phyloP scores from a whole-genome alignment of 805 yeast genomes.

The Saccharomycopsis sp. region DNA sequence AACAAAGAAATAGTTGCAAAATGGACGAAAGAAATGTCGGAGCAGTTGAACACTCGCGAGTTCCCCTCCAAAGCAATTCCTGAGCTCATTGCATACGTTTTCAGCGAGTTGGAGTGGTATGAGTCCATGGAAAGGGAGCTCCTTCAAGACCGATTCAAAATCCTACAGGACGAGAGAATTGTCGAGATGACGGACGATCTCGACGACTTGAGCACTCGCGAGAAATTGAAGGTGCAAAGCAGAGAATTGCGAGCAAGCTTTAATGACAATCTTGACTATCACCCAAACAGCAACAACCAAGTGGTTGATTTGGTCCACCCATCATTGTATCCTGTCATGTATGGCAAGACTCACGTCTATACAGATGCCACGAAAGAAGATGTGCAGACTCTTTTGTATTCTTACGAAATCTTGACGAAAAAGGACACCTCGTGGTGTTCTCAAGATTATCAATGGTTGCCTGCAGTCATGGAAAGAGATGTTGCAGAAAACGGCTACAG shows the following conservation, averaged over 20 bases:
- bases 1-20: slow-evolving; percentile 24
- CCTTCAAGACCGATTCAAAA: slow-evolving; percentile 19
- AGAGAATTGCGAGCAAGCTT: slow-evolving; percentile 19
- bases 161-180: slow-evolving; percentile 25
- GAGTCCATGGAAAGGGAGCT: slow-evolving; percentile 17
- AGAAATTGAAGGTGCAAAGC: slow-evolving; percentile 16
- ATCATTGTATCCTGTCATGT: slow-evolving; percentile 32
- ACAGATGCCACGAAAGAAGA: slow-evolving; percentile 17
- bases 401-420: neutral
- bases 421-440: slow-evolving; percentile 21
- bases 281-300: slow-evolving; percentile 33
- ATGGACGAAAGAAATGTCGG: slow-evolving; percentile 27
- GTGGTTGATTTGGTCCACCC: slow-evolving; percentile 38
- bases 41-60: slow-evolving; percentile 7
- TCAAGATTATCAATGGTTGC: slow-evolving; percentile 34
- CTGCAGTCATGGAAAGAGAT: slow-evolving; percentile 25
- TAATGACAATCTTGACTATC: slow-evolving; percentile 28
- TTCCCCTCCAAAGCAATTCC: slow-evolving; percentile 17
- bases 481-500: slow-evolving; percentile 19
- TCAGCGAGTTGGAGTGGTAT: slow-evolving; percentile 31
- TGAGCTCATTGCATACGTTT: slow-evolving; percentile 25
- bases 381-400: slow-evolving; percentile 10
- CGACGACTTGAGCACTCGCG: slow-evolving; percentile 10
- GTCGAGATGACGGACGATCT: slow-evolving; percentile 24
- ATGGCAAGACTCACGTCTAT: slow-evolving; percentile 27